These are phyloP conservation scores for Schizothecium vesticola DNA, from an alignment of 495 filamentous ascomycete genomes.

Conservation along the genomic window DNA sequence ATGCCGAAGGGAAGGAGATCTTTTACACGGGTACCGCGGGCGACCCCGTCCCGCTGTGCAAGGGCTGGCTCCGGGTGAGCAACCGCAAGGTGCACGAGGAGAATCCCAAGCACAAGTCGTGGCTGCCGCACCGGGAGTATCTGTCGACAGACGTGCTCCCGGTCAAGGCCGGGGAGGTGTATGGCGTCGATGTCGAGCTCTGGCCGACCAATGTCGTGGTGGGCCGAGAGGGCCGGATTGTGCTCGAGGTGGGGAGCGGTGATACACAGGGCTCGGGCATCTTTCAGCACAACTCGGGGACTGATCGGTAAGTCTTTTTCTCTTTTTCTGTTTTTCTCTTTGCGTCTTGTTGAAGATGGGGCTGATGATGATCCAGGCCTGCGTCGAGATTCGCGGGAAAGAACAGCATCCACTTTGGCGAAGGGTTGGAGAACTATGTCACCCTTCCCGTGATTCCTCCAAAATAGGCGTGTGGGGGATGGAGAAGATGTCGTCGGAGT, in stretches of 20 bases:
- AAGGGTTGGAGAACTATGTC: constrained; percentile 47
- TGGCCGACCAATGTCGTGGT: constrained; percentile 67
- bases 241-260: constrained; percentile 53
- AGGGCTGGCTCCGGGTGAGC: constrained; percentile 55
- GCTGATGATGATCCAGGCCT: constrained; percentile 26
- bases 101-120: constrained; percentile 42
- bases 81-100: constrained; percentile 48
- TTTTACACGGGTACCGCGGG: constrained; percentile 57
- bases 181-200: constrained; percentile 59
- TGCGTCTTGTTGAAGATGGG: not conserved
- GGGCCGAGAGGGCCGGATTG: constrained; percentile 45
- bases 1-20: constrained; percentile 50
- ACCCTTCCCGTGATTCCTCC: constrained; percentile 51
- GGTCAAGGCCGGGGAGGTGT: constrained; percentile 52
- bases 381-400: constrained; percentile 42
- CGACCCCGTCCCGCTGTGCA: constrained; percentile 44
- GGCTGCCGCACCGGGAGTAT: constrained; percentile 58
- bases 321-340: not conserved
- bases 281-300: constrained; percentile 49
- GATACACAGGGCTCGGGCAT: constrained; percentile 59
- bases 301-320: constrained; percentile 22
- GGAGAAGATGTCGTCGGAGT: not conserved
- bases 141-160: constrained; percentile 50
- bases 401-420: constrained; percentile 55
- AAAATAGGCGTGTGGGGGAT: constrained; percentile 3